A percentile compares a stretch with the other conserved stretches of the same genome.
Evolutionary conservation across 2,329 filamentous ascomycete species (phyloP).

Genomic region (Trichoderma brevicompactum): DNA sequence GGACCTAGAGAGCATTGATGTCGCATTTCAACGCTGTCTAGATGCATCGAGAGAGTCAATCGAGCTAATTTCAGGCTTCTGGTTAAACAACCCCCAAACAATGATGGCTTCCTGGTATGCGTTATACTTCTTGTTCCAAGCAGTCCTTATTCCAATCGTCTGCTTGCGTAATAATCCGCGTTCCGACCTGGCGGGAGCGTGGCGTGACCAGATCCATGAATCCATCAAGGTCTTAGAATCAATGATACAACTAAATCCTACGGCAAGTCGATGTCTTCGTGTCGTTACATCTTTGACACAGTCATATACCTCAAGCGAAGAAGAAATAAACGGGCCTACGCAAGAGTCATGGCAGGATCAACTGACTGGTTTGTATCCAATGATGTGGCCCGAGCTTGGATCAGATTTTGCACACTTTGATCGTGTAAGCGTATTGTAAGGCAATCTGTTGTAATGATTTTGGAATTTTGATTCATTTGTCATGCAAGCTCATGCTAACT

Average conservation of each 20-base stretch:
- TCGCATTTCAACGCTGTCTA: constrained; percentile 3
- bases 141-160: constrained; percentile 7
- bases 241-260: too few species aligned
- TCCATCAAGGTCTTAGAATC: too few species aligned
- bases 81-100: constrained; percentile 1
- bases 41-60: constrained; percentile 4
- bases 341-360: constrained; percentile 16
- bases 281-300: constrained; percentile 6
- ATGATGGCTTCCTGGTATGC: constrained; percentile 6
- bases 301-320: constrained; percentile 1
- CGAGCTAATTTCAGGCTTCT: constrained; percentile 4
- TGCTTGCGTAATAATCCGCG: constrained; percentile 6
- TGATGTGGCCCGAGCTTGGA: constrained; percentile 9
- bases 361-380: not conserved
- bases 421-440: too few species aligned
- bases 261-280: not conserved
- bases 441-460: too few species aligned
- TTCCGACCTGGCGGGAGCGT: too few species aligned
- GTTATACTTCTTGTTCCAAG: constrained; percentile 10
- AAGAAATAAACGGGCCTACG: constrained; percentile 2
- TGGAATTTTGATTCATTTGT: too few species aligned
- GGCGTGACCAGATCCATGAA: too few species aligned
- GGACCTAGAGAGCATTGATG: too few species aligned
- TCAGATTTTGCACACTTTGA: not conserved
- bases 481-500: too few species aligned